Evolutionary conservation across 1,284 basidiomycete species (phyloP).

Genomic region (Somion occarium): DNA sequence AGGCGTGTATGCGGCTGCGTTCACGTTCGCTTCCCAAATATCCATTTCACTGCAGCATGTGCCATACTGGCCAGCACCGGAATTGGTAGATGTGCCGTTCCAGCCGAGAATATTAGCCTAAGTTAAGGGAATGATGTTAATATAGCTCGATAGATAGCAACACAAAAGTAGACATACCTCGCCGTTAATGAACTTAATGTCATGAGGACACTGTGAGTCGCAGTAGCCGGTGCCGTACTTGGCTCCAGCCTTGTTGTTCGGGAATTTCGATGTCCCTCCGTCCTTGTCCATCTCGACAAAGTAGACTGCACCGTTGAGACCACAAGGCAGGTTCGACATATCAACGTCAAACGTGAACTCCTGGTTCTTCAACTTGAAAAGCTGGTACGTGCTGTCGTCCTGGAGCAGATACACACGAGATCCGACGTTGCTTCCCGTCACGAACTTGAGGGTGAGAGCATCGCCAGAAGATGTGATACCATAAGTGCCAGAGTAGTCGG

Average conservation of each 20-base stretch:
- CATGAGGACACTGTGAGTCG: constrained; percentile 44
- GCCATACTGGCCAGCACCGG: constrained; percentile 39
- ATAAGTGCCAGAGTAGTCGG: constrained; percentile 43
- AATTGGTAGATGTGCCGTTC: constrained; percentile 37
- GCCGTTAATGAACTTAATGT: constrained; percentile 52
- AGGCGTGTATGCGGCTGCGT: constrained; percentile 42
- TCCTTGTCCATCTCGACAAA: constrained; percentile 38
- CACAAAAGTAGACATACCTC: constrained; percentile 22
- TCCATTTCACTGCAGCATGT: constrained; percentile 55
- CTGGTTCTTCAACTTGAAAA: constrained; percentile 49
- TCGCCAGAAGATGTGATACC: constrained; percentile 42
- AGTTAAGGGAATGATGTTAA: background rate
- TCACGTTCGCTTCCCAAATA: constrained; percentile 51
- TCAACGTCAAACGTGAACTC: constrained; percentile 59
- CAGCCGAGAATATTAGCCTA: constrained; percentile 44
- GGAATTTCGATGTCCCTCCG: constrained; percentile 32
- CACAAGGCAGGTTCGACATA: constrained; percentile 49
- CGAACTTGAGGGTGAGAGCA: constrained; percentile 47
- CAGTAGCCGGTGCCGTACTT: constrained; percentile 54
- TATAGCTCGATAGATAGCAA: background rate
- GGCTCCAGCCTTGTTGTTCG: constrained; percentile 44
- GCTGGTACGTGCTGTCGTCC: constrained; percentile 40
- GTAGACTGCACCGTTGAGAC: constrained; percentile 48
- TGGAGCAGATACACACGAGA: constrained; percentile 54
- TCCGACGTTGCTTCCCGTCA: constrained; percentile 47